These are phyloP conservation scores for Xylaria sp. DNA, from an alignment of 2,329 filamentous ascomycete genomes.

Conservation along the genomic window DNA sequence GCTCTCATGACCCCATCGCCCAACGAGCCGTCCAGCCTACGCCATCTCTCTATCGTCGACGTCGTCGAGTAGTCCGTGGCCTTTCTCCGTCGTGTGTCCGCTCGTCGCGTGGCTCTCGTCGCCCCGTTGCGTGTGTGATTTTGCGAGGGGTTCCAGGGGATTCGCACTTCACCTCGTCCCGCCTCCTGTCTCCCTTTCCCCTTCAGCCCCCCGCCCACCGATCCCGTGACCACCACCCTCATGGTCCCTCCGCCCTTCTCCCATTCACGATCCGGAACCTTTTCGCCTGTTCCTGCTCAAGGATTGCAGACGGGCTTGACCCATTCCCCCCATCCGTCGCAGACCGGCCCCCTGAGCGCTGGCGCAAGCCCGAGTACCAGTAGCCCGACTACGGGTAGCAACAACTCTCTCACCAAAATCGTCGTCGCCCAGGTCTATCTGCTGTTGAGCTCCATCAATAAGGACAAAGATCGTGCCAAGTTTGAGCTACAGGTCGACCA, in stretches of 20 bases:
- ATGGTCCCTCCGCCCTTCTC: constrained; percentile 51
- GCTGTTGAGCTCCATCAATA: constrained; percentile 91
- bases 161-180: constrained; percentile 40
- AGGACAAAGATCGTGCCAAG: constrained; percentile 90
- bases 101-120: constrained; percentile 28
- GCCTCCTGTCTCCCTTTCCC: constrained; percentile 39
- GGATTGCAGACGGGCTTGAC: constrained; percentile 66
- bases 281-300: constrained; percentile 70
- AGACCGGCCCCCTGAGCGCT: constrained; percentile 67
- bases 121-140: constrained; percentile 36
- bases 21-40: constrained; percentile 39
- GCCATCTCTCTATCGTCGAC: constrained; percentile 25
- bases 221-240: constrained; percentile 48
- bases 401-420: constrained; percentile 84
- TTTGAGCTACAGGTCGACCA: constrained; percentile 93
- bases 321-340: constrained; percentile 68
- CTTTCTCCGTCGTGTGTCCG: constrained; percentile 13
- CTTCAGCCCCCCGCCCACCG: constrained; percentile 38
- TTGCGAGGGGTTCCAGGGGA: constrained; percentile 48
- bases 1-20: constrained; percentile 47
- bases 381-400: constrained; percentile 66
- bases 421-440: constrained; percentile 96
- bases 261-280: constrained; percentile 69
- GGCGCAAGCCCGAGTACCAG: constrained; percentile 70
- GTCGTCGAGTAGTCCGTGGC: constrained; percentile 29